Evolutionary conservation across 2,329 filamentous ascomycete genomes (phyloP), one percentile per base, ranked within the genome.

Genomic region (Ustulina deusta): DNA sequence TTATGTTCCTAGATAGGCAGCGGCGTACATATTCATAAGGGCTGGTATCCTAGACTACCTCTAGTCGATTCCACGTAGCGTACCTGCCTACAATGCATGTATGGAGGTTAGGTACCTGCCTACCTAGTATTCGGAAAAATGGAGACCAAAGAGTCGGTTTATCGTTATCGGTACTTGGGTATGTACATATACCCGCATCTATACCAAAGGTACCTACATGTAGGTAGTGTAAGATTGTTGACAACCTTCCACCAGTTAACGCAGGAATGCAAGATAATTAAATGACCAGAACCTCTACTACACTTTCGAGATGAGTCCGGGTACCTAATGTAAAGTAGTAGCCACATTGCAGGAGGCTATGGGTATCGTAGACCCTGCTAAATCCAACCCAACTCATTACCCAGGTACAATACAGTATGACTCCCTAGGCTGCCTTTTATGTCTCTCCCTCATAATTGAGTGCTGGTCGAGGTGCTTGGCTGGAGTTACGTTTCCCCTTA

Each of bases 401-500:
- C 10, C 17, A 17, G 46, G 25, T 49, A 49, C 36, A 38, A 22
- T 42, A 56, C 52, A 40, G 52, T 56, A 56, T 42, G 52, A 42
- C 22, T 17, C 34, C 20, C 3, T 27, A 7, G 15, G 38, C 55
- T 52, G 51, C 15, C 34, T 56, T 13, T 20, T 6, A 56, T 40
- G 29, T 56, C 40, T 63, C n/a, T 38, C 42, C 3, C n/a, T 29
- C 51, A 44, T 38, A 34, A 55, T 15, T 17, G 42, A 42, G 42
- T 42, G 2, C 32, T 32, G 52, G 52, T 46, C 29, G 54, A 34
- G 51, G 20, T 52, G 38, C 60, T 46, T 56, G 55, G 55, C 60
- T 42, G 2, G 55, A 49, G 38, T 42, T 20, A 52, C 60, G 32
- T 6, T 22, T 9, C 63, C 61, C 64, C 61, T 64, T 67, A 62